Evolutionary conservation across 1,284 basidiomycete genomes (phyloP).

Genomic region (Neonothopanus nambi): DNA sequence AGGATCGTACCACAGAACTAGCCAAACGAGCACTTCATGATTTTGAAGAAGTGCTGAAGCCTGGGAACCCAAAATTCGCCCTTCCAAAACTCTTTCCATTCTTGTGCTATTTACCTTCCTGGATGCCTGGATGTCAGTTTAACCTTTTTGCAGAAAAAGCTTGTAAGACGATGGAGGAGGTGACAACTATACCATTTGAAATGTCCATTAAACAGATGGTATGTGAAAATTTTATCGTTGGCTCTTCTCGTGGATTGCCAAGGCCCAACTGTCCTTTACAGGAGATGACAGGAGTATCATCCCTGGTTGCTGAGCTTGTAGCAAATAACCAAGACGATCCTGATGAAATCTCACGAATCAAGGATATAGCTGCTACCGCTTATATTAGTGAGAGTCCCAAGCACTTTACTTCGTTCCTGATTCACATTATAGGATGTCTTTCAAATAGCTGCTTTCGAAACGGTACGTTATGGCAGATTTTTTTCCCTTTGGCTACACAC

Average conservation of each 20-base stretch:
- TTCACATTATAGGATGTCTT: no score
- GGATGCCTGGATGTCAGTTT: neutral
- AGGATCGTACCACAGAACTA: slow-evolving; percentile 6
- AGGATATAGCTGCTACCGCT: neutral
- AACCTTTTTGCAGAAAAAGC: neutral
- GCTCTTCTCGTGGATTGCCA: neutral
- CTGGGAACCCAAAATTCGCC: neutral
- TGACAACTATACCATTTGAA: neutral
- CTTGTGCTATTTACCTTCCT: neutral
- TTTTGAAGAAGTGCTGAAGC: neutral
- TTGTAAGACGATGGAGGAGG: neutral
- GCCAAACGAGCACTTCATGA: neutral
- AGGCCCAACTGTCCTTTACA: neutral
- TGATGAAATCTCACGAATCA: slow-evolving; percentile 15
- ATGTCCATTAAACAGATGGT: neutral
- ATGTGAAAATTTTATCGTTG: neutral
- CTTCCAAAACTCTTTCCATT: neutral
- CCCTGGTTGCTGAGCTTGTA: neutral
- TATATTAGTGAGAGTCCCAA: neutral
- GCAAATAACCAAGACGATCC: neutral
- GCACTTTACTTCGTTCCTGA: neutral
- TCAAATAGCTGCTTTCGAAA: slow-evolving; percentile 30
- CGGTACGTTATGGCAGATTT: no score
- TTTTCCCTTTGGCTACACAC: no score
- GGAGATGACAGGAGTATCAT: neutral